Evolutionary conservation across 129 eudicot genomes (phyloP).

Genomic region (Gnaphalium uliginosum): DNA sequence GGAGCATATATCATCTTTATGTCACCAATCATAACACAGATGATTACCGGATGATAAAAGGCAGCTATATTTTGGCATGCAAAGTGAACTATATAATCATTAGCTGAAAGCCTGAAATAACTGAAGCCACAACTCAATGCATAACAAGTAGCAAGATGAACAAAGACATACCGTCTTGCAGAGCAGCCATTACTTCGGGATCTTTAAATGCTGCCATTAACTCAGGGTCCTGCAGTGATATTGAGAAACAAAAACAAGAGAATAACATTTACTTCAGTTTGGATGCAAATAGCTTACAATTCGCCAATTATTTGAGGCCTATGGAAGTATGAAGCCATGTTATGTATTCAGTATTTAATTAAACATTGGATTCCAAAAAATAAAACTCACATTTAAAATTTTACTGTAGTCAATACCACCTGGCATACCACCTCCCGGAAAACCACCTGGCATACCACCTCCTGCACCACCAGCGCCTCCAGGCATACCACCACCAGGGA

Average conservation of each 20-base stretch:
- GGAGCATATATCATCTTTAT: not conserved
- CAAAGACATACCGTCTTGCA: slow-evolving; percentile 76
- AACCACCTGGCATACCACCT: slow-evolving; percentile 33
- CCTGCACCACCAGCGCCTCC: slow-evolving; percentile 40
- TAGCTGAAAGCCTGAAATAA: not conserved
- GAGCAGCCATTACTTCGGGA: slow-evolving; percentile 98
- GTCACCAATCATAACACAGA: not conserved
- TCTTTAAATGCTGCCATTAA: slow-evolving; percentile 89
- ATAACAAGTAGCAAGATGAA: not conserved
- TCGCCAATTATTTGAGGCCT: not conserved
- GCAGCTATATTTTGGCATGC: not conserved
- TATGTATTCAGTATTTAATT: not conserved
- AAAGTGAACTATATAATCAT: not conserved
- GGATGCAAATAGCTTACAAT: not conserved
- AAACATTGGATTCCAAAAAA: not conserved
- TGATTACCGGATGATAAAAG: not conserved
- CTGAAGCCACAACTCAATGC: not conserved
- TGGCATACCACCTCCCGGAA: slow-evolving; percentile 62
- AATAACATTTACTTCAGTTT: not conserved
- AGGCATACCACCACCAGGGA: slow-evolving; percentile 45
- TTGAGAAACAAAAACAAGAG: not conserved
- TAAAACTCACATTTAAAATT: slow-evolving; percentile 69
- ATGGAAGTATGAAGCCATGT: not conserved
- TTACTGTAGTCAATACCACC: slow-evolving; percentile 84
- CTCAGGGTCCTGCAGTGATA: slow-evolving; percentile 78